Percentiles rank a stretch among this genome's conserved stretches.
phyloP scores from a whole-genome alignment of 2,329 filamentous ascomycete species.

The Coccinonectria pachysandricola region DNA sequence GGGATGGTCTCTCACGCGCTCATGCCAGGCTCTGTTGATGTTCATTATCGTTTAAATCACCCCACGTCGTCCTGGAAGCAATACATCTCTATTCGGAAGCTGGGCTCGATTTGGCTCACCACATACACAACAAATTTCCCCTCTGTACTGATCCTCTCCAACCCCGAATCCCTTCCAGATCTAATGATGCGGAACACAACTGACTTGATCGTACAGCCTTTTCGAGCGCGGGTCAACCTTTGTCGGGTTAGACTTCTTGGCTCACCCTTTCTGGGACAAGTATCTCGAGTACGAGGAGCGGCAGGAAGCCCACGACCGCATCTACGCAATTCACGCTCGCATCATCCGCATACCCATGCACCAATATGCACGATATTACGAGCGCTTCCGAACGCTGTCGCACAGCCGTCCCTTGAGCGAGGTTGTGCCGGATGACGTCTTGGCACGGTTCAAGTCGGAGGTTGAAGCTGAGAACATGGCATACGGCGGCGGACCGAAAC shows the following conservation, averaged over 20 bases:
- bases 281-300: constrained; percentile 96
- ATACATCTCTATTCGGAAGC: constrained; percentile 23
- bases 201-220: constrained; percentile 49
- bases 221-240: constrained; percentile 81
- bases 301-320: constrained; percentile 70
- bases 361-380: constrained; percentile 90
- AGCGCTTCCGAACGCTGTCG: constrained; percentile 72
- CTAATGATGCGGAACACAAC: constrained; percentile 14
- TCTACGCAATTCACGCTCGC: constrained; percentile 73
- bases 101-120: constrained; percentile 39
- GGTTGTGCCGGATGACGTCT: constrained; percentile 56
- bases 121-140: constrained; percentile 38
- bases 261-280: constrained; percentile 97
- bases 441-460: constrained; percentile 61
- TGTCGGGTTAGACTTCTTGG: constrained; percentile 86
- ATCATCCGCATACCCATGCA: constrained; percentile 89
- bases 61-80: constrained; percentile 30
- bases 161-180: constrained; percentile 23
- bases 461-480: constrained; percentile 54
- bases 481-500: constrained; percentile 43
- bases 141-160: constrained; percentile 49
- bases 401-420: constrained; percentile 63
- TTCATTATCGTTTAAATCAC: constrained; percentile 25
- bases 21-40: constrained; percentile 49
- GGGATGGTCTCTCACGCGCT: constrained; percentile 56